Base-by-base conservation (phyloP, 2,329 filamentous ascomycete species). In the Geosmithia morbida region DNA sequence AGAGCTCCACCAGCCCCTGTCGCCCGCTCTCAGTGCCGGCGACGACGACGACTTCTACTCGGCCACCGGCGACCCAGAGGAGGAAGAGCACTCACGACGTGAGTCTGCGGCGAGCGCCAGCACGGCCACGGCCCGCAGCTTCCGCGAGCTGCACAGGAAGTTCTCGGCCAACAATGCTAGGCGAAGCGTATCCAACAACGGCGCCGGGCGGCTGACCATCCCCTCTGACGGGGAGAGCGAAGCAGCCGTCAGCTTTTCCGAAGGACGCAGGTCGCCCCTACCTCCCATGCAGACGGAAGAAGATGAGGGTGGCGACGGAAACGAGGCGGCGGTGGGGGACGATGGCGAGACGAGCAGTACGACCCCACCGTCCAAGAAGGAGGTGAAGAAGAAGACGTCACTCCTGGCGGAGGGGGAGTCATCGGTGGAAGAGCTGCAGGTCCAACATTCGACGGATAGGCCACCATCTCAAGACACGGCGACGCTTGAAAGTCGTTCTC, bases 101-200 rank as follows among this genome's bases (percentile, higher is more conserved):
- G 75, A 69, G 41, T 86, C 82, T 2, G 66, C 72, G 16, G 75
- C 79, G 18, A 85, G 80, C 53, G 71, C 72, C 14, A 84, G 79
- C 61, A 83, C 81, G 11, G 75, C 79, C 17, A 84, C 82, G 2
- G 78, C 78, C 1, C 68, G 72, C 54, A 85, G 80, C 55, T 81
- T 82, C 56, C 70, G 75, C 40, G 76, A 81, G 40, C 63, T 82
- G 30, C 75, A 81, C 54, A 66, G 74, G 42, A 79, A 76, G 53
- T 79, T 75, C 57, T 74, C 75, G 16, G 70, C 73, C 1, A 69
- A 71, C 7, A 70, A 75, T 48, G 64, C 67, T 26, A 63, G 68
- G 42, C 68, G 69, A 52, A 63, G 64, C 43, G 59, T 57, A 3
- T 62, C 63, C 1, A 61, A 62, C 16, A 65, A 65, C 16, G 68